Percentiles rank a stretch among this genome's conserved stretches.
Conservation (phyloP, 257 asterid genomes). For the Haberlea rhodopensis region DNA sequence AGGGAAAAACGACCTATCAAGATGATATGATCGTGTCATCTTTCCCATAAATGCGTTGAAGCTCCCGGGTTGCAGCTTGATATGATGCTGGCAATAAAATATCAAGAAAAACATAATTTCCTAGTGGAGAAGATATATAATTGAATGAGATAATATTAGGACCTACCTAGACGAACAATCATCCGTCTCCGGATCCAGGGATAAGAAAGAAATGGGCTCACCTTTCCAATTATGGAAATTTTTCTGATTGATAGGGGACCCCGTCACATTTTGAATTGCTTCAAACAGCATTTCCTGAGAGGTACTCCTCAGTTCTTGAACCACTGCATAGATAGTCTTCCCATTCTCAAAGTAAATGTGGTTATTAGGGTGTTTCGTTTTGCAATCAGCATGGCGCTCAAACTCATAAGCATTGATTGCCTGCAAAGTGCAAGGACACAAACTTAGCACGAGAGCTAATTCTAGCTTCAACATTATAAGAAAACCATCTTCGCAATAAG, state of each 20-base stretch:
- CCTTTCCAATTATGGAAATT: conserved; percentile 40
- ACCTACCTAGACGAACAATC: neutral
- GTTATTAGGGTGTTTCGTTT: conserved; percentile 40
- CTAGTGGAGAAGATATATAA: conserved; percentile 5
- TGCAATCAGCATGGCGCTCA: conserved; percentile 43
- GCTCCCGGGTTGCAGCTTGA: conserved; percentile 42
- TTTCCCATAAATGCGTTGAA: conserved; percentile 36
- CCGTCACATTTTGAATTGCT: conserved; percentile 35
- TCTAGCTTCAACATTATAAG: conserved; percentile 7
- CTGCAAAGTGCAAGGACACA: conserved; percentile 21
- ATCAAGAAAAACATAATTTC: neutral
- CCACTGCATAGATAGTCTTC: conserved; percentile 37
- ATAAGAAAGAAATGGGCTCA: conserved; percentile 6
- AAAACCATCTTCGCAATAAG: neutral
- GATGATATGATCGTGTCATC: conserved; percentile 21
- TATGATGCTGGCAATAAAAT: conserved; percentile 28
- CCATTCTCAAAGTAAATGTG: conserved; percentile 41
- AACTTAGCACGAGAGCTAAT: neutral
- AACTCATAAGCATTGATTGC: conserved; percentile 40
- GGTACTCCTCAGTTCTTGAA: conserved; percentile 39
- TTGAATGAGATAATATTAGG: neutral
- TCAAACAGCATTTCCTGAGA: conserved; percentile 35
- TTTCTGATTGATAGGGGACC: conserved; percentile 34
- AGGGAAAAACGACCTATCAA: neutral
- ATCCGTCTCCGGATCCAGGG: neutral